phyloP scores from a whole-genome alignment of 176 grass and related monocot genomes.

The Ensete ventricosum region DNA sequence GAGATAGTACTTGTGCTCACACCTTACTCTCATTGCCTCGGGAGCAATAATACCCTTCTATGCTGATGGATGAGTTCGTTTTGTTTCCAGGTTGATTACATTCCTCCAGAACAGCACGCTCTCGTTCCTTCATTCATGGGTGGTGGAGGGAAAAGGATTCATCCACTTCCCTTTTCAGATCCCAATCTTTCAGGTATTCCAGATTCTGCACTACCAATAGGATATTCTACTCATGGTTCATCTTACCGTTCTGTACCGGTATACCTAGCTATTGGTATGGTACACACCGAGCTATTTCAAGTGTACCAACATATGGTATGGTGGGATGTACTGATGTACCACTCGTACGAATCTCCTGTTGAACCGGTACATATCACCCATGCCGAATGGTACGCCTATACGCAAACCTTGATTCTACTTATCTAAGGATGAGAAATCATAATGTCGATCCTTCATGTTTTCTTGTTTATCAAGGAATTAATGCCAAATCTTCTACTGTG shows the following conservation, averaged over 20 bases:
- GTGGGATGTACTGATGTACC: no score
- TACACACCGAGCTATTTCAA: no score
- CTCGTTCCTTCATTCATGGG: constrained; percentile 83
- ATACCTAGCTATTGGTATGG: no score
- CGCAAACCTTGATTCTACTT: no score
- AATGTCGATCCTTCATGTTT: neutral
- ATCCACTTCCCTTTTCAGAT: constrained; percentile 72
- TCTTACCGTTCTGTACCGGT: no score
- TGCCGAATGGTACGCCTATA: no score
- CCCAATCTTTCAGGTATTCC: constrained; percentile 47
- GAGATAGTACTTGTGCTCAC: constrained; percentile 44
- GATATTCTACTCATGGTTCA: neutral
- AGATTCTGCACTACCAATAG: neutral
- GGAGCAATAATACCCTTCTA: neutral
- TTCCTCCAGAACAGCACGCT: constrained; percentile 89
- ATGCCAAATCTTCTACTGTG: neutral
- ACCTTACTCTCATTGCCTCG: neutral
- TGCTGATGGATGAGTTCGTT: neutral
- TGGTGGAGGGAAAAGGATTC: constrained; percentile 74
- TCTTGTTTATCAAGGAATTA: neutral
- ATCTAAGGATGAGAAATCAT: no score
- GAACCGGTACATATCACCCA: no score
- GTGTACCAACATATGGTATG: no score
- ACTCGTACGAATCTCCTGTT: no score
- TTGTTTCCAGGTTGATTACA: constrained; percentile 60